These are phyloP conservation scores for Suillus discolor DNA, from an alignment of 768 basidiomycete species.

Conservation along the genomic window DNA sequence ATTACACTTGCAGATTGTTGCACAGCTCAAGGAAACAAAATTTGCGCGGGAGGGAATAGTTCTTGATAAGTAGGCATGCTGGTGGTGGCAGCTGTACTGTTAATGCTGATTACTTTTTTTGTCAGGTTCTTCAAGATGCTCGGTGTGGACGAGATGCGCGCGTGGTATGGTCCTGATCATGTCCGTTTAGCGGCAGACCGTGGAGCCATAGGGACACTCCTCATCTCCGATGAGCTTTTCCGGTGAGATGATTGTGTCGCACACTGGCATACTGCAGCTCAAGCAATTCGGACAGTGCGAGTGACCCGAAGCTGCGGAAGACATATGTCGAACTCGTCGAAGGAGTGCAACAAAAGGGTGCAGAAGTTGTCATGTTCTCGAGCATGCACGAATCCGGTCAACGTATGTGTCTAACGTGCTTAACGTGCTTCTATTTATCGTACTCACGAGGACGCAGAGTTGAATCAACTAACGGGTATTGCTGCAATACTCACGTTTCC, in stretches of 20 bases:
- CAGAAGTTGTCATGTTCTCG: conserved; percentile 95
- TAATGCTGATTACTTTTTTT: conserved; percentile 2
- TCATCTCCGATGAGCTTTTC: conserved; percentile 96
- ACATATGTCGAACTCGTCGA: conserved; percentile 89
- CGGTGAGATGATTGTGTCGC: conserved; percentile 48
- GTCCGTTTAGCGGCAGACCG: conserved; percentile 89
- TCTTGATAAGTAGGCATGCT: conserved; percentile 70
- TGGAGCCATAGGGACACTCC: conserved; percentile 89
- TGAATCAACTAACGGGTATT: conserved; percentile 94
- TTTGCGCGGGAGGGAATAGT: conserved; percentile 93
- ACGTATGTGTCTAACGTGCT: conserved; percentile 55
- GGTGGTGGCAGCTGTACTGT: not conserved
- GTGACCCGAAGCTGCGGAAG: conserved; percentile 75
- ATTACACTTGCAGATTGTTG: conserved; percentile 52
- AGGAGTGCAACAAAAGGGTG: conserved; percentile 83
- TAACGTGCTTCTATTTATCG: not conserved
- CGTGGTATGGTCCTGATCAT: conserved; percentile 98
- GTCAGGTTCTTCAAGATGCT: conserved; percentile 97
- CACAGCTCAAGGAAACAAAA: conserved; percentile 90
- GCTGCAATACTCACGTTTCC: conserved; percentile 97
- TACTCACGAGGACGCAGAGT: conserved; percentile 51
- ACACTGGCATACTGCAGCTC: not conserved
- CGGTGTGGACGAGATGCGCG: conserved; percentile 89
- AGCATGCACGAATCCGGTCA: conserved; percentile 99
- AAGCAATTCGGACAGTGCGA: conserved; percentile 54